Evolutionary conservation across 2,329 filamentous ascomycete species (phyloP), one percentile per base, ranked within the genome.

Genomic region (Talaromyces sp.): DNA sequence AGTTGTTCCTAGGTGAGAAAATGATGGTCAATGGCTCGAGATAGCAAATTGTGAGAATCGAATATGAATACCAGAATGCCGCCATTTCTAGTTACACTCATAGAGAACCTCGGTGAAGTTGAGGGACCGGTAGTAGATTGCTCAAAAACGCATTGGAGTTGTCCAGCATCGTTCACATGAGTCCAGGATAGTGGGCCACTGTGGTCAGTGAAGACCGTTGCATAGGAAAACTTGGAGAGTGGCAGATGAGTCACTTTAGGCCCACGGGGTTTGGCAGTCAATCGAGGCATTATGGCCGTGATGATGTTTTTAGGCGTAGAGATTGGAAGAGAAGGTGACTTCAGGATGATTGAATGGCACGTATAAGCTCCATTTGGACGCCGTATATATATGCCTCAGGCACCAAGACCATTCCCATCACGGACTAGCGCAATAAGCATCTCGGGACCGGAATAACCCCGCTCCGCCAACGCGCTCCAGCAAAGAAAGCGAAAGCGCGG

Each of bases 151-250:
- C 67, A 70, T 27, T 60, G 56, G 6, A 79, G 55, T 44, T 73
- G 68, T 13, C 61, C 67, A 39, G 70, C 65, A 4, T 70, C 70
- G 19, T 70, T 67, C 5, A 77, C 57, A 65, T 79, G 76, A 39
- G 63, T 75, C 76, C 76, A 79, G 29, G 65, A 68, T n/a, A 78
- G 57, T 5, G 74, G 73, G 17, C 67, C 71, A 27, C 64, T 67
- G 47, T 72, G 69, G 16, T 70, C 67, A 30, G 66, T 54, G 11
- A 71, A 65, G 4, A 70, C 71, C 4, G 70, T 75, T 14, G 75
- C 71, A 57, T 75, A 71, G 17, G 76, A 79, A 60, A 77, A 79
- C 51, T 78, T 78, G n/a, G 66, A 66, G 13, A 74, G 61, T 8
- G 64, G 53, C 24, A 73, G 54, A 49, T 63, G 65, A 29, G 61